phyloP scores from a whole-genome alignment of 2,329 filamentous ascomycete species.

The Aspergillus sp. region DNA sequence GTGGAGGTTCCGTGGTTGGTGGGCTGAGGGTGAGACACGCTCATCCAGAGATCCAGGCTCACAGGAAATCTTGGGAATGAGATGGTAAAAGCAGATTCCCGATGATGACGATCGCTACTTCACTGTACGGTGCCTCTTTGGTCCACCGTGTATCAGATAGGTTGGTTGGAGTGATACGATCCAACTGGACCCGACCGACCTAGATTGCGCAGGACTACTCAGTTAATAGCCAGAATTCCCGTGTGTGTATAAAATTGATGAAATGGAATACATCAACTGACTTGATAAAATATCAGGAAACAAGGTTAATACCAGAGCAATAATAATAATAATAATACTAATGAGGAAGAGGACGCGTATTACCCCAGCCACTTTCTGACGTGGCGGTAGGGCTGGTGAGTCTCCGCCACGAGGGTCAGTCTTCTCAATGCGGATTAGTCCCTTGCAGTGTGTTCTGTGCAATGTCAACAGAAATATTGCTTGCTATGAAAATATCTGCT shows the following conservation, averaged over 20 bases:
- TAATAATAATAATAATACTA: no score
- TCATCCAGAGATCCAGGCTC: not conserved
- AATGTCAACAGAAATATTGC: not conserved
- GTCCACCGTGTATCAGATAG: constrained; percentile 11
- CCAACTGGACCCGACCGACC: no score
- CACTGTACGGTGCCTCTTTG: not conserved
- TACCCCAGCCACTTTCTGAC: constrained; percentile 22
- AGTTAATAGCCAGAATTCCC: no score
- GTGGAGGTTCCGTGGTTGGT: not conserved
- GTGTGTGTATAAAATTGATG: no score
- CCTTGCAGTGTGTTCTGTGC: not conserved
- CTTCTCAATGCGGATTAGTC: not conserved
- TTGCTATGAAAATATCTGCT: no score
- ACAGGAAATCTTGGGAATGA: not conserved
- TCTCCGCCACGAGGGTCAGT: constrained; percentile 17
- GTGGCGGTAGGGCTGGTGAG: constrained; percentile 21
- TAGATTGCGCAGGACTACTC: no score
- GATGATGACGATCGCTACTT: not conserved
- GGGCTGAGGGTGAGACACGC: not conserved
- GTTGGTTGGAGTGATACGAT: no score
- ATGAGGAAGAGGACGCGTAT: constrained; percentile 11
- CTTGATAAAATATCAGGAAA: no score
- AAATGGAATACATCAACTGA: no score
- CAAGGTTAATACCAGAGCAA: no score
- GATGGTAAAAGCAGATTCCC: not conserved